Evolutionary conservation across 306 rosid genomes (phyloP).

Genomic region (Luffa aegyptiaca): DNA sequence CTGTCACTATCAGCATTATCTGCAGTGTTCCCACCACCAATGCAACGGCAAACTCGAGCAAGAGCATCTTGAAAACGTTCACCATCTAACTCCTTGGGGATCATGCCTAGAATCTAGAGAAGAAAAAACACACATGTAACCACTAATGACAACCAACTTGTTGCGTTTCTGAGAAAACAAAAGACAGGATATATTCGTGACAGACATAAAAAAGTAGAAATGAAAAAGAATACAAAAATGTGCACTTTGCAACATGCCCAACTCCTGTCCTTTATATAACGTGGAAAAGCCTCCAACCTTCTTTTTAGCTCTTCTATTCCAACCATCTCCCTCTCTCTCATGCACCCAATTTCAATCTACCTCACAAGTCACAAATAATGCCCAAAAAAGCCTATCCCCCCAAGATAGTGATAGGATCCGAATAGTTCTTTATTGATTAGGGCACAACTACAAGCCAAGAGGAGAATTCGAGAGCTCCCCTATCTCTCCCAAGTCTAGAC

Average conservation of each 20-base stretch:
- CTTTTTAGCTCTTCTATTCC: background rate
- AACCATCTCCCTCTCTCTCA: background rate
- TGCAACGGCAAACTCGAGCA: slow-evolving; percentile 75
- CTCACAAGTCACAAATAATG: background rate
- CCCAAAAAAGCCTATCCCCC: background rate
- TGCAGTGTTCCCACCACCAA: slow-evolving; percentile 68
- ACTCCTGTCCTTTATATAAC: background rate
- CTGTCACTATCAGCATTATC: slow-evolving; percentile 87
- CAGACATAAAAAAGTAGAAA: background rate
- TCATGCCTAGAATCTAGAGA: slow-evolving; percentile 49
- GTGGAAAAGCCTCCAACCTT: background rate
- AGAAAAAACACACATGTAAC: slow-evolving; percentile 12
- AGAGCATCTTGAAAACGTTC: slow-evolving; percentile 83
- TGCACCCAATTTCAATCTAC: background rate
- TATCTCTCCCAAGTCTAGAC: too few relatives aligned
- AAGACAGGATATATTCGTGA: background rate
- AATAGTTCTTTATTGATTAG: too few relatives aligned
- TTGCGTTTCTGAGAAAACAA: background rate
- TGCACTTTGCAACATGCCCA: background rate
- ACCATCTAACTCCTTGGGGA: slow-evolving; percentile 85
- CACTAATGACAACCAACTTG: background rate
- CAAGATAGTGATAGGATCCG: too few relatives aligned
- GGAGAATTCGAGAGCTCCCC: too few relatives aligned
- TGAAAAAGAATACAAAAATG: background rate
- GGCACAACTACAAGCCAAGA: too few relatives aligned